Percentiles rank a stretch among this genome's conserved stretches.
These are phyloP conservation scores for Coemansia sp. DNA, from an alignment of 371 early-diverging fungal genomes.

Conservation along the genomic window DNA sequence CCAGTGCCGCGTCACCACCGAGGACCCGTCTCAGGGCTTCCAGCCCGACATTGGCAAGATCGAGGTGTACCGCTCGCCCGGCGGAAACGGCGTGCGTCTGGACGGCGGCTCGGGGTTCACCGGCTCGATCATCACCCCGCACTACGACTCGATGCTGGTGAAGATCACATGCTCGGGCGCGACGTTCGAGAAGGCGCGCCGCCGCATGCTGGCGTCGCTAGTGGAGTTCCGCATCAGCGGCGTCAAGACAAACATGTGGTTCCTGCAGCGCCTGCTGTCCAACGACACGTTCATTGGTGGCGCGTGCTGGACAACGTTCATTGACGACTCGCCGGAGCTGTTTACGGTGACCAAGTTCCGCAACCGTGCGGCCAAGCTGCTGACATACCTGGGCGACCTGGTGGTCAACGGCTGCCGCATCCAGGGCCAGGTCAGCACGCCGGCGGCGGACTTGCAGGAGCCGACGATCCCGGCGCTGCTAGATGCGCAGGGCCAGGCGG, in stretches of 20 bases:
- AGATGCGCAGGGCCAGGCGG: constrained; percentile 50
- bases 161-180: constrained; percentile 88
- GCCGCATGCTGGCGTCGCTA: constrained; percentile 83
- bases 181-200: constrained; percentile 82
- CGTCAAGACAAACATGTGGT: constrained; percentile 94
- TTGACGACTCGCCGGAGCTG: constrained; percentile 91
- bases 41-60: constrained; percentile 95
- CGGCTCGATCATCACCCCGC: constrained; percentile 91
- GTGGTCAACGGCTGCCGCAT: constrained; percentile 90
- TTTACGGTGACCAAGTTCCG: constrained; percentile 71
- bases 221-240: constrained; percentile 95
- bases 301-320: constrained; percentile 93
- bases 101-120: constrained; percentile 88
- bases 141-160: constrained; percentile 95
- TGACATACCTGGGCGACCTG: constrained; percentile 86
- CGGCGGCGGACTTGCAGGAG: constrained; percentile 51
- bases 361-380: constrained; percentile 85
- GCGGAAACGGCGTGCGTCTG: constrained; percentile 87
- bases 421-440: constrained; percentile 74
- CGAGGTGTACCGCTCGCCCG: constrained; percentile 84
- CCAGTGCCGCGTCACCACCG: constrained; percentile 94
- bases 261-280: constrained; percentile 82
- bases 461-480: constrained; percentile 61
- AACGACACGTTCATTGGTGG: constrained; percentile 75
- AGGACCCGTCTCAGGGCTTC: constrained; percentile 84